Conservation (phyloP, 306 rosid species). For the Inga leiocalycina region DNA sequence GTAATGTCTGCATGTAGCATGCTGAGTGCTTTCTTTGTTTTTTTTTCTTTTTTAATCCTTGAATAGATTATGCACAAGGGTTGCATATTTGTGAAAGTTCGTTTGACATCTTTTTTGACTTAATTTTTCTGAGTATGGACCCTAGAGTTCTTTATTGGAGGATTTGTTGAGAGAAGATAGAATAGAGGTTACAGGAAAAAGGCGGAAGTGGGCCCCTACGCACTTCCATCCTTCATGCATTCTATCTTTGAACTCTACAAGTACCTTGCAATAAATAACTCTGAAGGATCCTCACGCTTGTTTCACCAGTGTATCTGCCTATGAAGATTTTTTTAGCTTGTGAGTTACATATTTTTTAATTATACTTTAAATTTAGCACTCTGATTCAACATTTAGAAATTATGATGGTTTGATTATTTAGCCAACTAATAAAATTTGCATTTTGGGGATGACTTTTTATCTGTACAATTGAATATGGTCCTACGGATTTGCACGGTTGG, state of each 20-base stretch:
- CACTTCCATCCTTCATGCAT: neutral
- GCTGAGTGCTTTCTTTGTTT: slow-evolving; percentile 14
- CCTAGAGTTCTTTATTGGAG: neutral
- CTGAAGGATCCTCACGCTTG: slow-evolving; percentile 1
- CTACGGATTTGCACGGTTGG: neutral
- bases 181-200: neutral
- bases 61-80: slow-evolving; percentile 11
- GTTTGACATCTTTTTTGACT: slow-evolving; percentile 16
- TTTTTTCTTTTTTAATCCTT: neutral
- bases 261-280: neutral
- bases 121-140: neutral
- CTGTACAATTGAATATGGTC: neutral
- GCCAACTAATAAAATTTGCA: neutral
- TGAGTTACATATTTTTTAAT: neutral
- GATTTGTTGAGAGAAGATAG: neutral
- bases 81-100: neutral
- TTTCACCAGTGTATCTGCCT: neutral
- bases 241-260: neutral
- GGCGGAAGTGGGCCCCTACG: neutral
- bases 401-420: neutral
- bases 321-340: slow-evolving; percentile 19
- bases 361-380: neutral
- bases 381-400: neutral
- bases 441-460: neutral
- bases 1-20: slow-evolving; percentile 14